Conservation (phyloP, 768 basidiomycete genomes). For the Albatrellus ellisii region DNA sequence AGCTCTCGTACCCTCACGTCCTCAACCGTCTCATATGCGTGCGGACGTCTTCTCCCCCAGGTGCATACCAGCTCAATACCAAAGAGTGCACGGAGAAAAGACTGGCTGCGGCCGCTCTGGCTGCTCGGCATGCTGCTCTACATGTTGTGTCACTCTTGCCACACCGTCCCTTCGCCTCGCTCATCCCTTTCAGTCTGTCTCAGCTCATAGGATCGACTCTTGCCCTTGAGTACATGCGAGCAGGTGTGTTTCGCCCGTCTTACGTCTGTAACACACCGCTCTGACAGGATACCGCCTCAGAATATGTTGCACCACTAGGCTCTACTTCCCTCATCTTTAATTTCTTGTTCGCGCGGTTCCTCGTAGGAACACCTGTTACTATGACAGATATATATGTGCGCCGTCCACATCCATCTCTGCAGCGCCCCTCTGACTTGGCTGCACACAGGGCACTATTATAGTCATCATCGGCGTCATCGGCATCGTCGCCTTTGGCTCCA, state of each 20-base stretch:
- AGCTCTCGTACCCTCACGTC: background rate
- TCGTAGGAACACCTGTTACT: conserved; percentile 79
- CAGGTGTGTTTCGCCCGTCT: conserved; percentile 34
- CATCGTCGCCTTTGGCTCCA: conserved; percentile 77
- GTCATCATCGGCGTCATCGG: conserved; percentile 80
- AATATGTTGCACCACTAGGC: conserved; percentile 94
- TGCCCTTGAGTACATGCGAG: conserved; percentile 80
- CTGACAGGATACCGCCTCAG: conserved; percentile 24
- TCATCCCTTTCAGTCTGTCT: conserved; percentile 38
- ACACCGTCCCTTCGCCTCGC: background rate
- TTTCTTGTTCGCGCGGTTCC: conserved; percentile 84
- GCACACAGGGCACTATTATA: conserved; percentile 58
- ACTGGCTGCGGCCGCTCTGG: conserved; percentile 83
- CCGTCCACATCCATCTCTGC: conserved; percentile 16
- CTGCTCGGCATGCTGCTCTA: conserved; percentile 89
- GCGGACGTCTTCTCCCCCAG: conserved; percentile 27
- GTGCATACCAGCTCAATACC: conserved; percentile 67
- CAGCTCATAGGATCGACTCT: conserved; percentile 82
- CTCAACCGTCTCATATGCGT: background rate
- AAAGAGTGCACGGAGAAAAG: conserved; percentile 55
- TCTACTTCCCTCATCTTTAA: conserved; percentile 93
- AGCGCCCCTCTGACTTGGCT: conserved; percentile 3
- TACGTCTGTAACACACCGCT: background rate
- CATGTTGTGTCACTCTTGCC: conserved; percentile 40
- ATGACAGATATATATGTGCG: conserved; percentile 70